These are phyloP conservation scores for Elongisporangium senticosum DNA, from an alignment of 352 stramenopile species.

Conservation along the genomic window DNA sequence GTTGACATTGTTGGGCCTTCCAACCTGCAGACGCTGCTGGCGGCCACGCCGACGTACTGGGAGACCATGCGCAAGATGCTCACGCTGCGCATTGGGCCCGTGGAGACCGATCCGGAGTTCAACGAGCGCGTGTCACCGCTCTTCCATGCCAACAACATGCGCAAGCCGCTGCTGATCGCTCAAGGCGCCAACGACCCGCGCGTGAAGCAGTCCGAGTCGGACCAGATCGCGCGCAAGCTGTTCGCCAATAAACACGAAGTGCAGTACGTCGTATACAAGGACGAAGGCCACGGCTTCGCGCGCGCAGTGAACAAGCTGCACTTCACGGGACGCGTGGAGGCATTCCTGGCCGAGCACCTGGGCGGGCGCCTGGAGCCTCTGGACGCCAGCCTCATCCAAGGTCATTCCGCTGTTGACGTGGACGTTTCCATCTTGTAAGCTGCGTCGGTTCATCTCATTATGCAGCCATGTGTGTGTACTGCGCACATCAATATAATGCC, in stretches of 20 bases:
- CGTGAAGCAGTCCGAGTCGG: slow-evolving; percentile 61
- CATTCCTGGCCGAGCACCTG: slow-evolving; percentile 28
- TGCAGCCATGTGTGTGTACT: not conserved
- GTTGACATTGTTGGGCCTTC: slow-evolving; percentile 68
- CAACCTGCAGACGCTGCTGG: slow-evolving; percentile 37
- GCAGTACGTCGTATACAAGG: slow-evolving; percentile 75
- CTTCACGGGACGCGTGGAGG: slow-evolving; percentile 41
- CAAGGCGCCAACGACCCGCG: slow-evolving; percentile 79
- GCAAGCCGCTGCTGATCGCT: slow-evolving; percentile 65
- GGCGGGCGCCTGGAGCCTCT: slow-evolving; percentile 18
- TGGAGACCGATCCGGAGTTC: slow-evolving; percentile 29
- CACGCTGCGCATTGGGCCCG: slow-evolving; percentile 28
- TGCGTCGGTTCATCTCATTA: not conserved
- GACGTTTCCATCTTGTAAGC: slow-evolving; percentile 14
- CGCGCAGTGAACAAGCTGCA: slow-evolving; percentile 63
- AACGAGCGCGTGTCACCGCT: slow-evolving; percentile 53
- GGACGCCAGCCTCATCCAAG: slow-evolving; percentile 16
- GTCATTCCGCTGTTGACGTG: slow-evolving; percentile 26
- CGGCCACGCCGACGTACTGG: slow-evolving; percentile 39
- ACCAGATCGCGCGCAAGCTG: slow-evolving; percentile 72
- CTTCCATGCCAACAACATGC: slow-evolving; percentile 74
- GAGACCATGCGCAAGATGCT: slow-evolving; percentile 33
- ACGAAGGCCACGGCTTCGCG: slow-evolving; percentile 78
- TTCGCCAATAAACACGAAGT: slow-evolving; percentile 61
- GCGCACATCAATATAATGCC: not conserved